phyloP scores from a whole-genome alignment of 331 rosid genomes.

The Spiraea crenata region DNA sequence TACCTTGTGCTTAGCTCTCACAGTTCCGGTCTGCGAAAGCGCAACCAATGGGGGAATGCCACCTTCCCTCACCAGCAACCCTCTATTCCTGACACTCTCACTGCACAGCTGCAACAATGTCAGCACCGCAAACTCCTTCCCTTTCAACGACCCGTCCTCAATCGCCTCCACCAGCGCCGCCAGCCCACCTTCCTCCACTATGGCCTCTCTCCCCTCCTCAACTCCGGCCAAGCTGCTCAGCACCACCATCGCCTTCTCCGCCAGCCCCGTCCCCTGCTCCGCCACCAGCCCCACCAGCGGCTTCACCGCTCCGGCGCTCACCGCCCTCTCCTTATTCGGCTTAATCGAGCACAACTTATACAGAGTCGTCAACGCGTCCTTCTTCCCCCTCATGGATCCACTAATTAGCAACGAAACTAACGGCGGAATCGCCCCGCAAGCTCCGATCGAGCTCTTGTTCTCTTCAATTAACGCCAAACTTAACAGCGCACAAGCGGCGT shows the following conservation, averaged over 20 bases:
- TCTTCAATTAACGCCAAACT: constrained; percentile 84
- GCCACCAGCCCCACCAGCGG: constrained; percentile 67
- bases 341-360: constrained; percentile 69
- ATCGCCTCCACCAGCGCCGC: constrained; percentile 81
- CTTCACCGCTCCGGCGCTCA: constrained; percentile 71
- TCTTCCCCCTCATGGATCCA: constrained; percentile 70
- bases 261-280: constrained; percentile 69
- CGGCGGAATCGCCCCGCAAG: constrained; percentile 72
- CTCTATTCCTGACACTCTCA: constrained; percentile 68
- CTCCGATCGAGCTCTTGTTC: constrained; percentile 83
- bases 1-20: constrained; percentile 87
- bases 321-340: constrained; percentile 73
- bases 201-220: constrained; percentile 64
- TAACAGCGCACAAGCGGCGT: constrained; percentile 90
- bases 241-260: constrained; percentile 88
- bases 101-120: constrained; percentile 69
- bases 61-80: constrained; percentile 82
- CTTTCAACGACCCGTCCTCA: constrained; percentile 83
- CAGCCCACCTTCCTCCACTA: constrained; percentile 80
- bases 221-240: constrained; percentile 63
- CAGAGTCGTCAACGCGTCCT: constrained; percentile 69
- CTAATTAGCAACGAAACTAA: constrained; percentile 55
- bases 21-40: constrained; percentile 73
- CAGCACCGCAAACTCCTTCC: constrained; percentile 80
- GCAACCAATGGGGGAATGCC: constrained; percentile 88